Evolutionary conservation across 805 yeast species (phyloP).

Genomic region (Ogataea corticis): DNA sequence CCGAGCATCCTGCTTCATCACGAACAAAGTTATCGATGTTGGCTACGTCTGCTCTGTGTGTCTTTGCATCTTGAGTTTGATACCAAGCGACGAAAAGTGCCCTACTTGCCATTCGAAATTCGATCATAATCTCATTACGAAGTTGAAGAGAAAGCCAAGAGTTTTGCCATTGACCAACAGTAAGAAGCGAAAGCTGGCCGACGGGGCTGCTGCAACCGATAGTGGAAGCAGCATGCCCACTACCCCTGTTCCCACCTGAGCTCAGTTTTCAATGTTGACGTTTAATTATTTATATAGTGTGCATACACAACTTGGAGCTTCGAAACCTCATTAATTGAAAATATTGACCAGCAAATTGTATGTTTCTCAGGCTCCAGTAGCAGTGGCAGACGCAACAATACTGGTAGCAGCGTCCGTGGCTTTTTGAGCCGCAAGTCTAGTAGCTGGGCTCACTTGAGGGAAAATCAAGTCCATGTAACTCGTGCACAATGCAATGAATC

Average conservation of each 20-base stretch:
- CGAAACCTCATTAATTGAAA: not conserved
- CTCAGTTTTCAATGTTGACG: not conserved
- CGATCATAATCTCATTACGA: slow-evolving; percentile 60
- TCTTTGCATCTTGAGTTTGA: slow-evolving; percentile 69
- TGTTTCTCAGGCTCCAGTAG: slow-evolving; percentile 3
- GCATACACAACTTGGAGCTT: not conserved
- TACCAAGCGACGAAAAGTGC: slow-evolving; percentile 69
- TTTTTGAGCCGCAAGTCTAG: slow-evolving; percentile 21
- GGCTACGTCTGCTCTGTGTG: slow-evolving; percentile 97
- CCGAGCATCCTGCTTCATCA: slow-evolving; percentile 89
- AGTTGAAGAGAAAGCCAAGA: slow-evolving; percentile 58
- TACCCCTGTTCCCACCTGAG: slow-evolving; percentile 1
- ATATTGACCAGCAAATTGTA: slow-evolving; percentile 3
- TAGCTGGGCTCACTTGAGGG: slow-evolving; percentile 42
- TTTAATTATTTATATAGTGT: not conserved
- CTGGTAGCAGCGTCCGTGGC: slow-evolving; percentile 18
- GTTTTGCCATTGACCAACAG: slow-evolving; percentile 33
- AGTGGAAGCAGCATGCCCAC: slow-evolving; percentile 1
- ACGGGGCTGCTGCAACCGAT: not conserved
- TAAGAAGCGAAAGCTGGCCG: slow-evolving; percentile 22
- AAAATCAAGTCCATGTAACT: slow-evolving; percentile 54
- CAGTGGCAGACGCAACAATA: slow-evolving; percentile 7
- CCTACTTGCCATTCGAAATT: slow-evolving; percentile 86
- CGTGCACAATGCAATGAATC: slow-evolving; percentile 46
- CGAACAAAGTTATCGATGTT: slow-evolving; percentile 87